Conservation (phyloP, 768 basidiomycete genomes). For the Leccinellum albellum region DNA sequence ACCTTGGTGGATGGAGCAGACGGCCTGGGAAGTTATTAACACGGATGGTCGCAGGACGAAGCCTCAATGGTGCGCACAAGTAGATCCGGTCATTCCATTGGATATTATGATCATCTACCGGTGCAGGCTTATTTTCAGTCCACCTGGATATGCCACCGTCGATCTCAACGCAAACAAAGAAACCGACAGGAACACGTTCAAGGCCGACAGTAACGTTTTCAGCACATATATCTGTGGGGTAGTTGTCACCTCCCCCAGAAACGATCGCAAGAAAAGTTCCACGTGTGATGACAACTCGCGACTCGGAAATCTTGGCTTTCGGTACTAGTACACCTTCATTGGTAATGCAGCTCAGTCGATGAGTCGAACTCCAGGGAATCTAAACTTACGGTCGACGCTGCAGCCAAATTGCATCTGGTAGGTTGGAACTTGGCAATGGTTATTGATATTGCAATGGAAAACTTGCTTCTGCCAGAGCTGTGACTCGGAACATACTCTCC, state of each 20-base stretch:
- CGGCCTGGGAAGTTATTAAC: neutral
- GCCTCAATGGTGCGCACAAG: neutral
- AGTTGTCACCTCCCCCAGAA: neutral
- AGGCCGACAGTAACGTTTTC: constrained; percentile 3
- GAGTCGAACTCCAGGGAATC: neutral
- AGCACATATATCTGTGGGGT: constrained; percentile 6
- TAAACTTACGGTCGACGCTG: neutral
- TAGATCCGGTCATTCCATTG: neutral
- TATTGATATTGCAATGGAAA: neutral
- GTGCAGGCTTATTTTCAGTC: neutral
- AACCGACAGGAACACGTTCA: constrained; percentile 5
- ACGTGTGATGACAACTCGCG: constrained; percentile 4
- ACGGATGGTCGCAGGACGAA: neutral
- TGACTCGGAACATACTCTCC: neutral
- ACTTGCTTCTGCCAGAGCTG: neutral
- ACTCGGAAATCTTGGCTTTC: too few relatives aligned
- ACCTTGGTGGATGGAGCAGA: neutral
- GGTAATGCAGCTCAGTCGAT: neutral
- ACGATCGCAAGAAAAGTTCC: neutral
- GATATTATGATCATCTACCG: neutral
- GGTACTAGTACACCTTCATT: neutral
- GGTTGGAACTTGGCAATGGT: neutral
- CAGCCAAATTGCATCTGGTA: constrained; percentile 3
- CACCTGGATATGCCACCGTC: neutral
- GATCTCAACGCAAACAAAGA: neutral